Evolutionary conservation across 1,139 yeast species (phyloP).

Genomic region (Debaryomyces singareniensis): DNA sequence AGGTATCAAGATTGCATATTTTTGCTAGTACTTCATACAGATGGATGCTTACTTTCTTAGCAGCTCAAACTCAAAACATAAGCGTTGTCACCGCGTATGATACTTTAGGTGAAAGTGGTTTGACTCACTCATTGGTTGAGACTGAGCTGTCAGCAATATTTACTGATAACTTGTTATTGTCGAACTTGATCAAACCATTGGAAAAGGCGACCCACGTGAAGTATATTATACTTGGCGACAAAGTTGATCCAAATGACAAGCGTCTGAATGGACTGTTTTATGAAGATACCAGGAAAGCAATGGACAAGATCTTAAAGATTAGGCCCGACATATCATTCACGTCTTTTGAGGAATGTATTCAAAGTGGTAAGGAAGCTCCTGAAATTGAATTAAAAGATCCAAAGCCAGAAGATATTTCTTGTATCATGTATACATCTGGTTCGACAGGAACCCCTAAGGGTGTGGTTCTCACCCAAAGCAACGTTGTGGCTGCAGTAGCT

Average conservation of each 20-base stretch:
- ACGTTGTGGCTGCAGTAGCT: constrained; percentile 75
- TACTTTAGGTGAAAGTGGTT: constrained; percentile 88
- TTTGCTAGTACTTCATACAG: constrained; percentile 80
- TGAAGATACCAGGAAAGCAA: constrained; percentile 48
- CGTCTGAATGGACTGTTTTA: constrained; percentile 58
- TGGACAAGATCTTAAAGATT: constrained; percentile 48
- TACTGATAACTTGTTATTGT: constrained; percentile 72
- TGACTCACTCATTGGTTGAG: constrained; percentile 78
- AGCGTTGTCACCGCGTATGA: constrained; percentile 96
- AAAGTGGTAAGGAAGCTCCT: constrained; percentile 49
- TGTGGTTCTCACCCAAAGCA: constrained; percentile 75
- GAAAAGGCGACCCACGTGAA: constrained; percentile 56
- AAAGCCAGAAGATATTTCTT: constrained; percentile 67
- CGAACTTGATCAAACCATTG: constrained; percentile 65
- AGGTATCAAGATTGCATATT: constrained; percentile 64
- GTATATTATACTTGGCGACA: constrained; percentile 66
- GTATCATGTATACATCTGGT: constrained; percentile 98
- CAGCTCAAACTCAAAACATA: constrained; percentile 68
- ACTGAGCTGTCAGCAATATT: constrained; percentile 75
- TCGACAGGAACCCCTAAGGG: constrained; percentile 98
- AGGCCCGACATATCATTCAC: constrained; percentile 74
- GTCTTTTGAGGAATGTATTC: constrained; percentile 60
- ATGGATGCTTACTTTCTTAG: constrained; percentile 89
- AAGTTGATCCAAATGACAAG: constrained; percentile 54
- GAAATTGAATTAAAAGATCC: constrained; percentile 42